These are phyloP conservation scores for Phytophthora fragariaefolia DNA, from an alignment of 352 stramenopile species.

Conservation along the genomic window DNA sequence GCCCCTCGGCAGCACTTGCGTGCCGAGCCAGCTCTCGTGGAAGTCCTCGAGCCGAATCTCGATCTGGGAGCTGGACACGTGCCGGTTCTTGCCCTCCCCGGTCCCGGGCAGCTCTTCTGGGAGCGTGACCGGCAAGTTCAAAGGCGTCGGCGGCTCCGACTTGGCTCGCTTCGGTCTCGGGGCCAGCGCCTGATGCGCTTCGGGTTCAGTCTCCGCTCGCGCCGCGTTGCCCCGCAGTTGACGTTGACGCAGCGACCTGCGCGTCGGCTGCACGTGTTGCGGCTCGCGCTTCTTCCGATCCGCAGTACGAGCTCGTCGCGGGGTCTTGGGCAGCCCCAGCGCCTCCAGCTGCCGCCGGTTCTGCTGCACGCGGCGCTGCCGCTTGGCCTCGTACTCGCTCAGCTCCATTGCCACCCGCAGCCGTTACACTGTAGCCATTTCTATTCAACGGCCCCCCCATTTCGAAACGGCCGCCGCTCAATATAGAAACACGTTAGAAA, in stretches of 20 bases:
- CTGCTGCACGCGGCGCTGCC: slow-evolving; percentile 53
- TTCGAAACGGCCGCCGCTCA: too few species aligned
- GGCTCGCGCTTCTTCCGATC: slow-evolving; percentile 8
- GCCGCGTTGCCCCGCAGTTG: slow-evolving; percentile 2
- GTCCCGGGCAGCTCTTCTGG: background rate
- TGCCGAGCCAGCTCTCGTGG: slow-evolving; percentile 56
- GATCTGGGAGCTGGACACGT: slow-evolving; percentile 35
- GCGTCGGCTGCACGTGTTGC: slow-evolving; percentile 12
- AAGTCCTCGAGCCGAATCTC: slow-evolving; percentile 49
- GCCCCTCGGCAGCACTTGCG: slow-evolving; percentile 56
- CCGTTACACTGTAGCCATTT: background rate
- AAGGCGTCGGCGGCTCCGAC: background rate
- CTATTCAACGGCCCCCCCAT: too few species aligned
- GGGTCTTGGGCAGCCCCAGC: slow-evolving; percentile 40
- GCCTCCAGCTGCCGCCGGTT: slow-evolving; percentile 55
- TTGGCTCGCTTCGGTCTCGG: slow-evolving; percentile 9
- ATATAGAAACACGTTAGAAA: too few species aligned
- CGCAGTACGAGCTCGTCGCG: background rate
- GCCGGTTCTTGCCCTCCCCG: slow-evolving; percentile 13
- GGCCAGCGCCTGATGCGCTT: slow-evolving; percentile 2
- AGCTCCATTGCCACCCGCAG: slow-evolving; percentile 22
- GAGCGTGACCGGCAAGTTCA: slow-evolving; percentile 20
- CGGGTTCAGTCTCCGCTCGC: background rate
- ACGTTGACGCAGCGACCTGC: slow-evolving; percentile 37
- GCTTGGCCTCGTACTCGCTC: slow-evolving; percentile 69